Percentiles rank a stretch among this genome's conserved stretches.
Conservation (phyloP, 2,329 filamentous ascomycete species). For the Ophiocordyceps camponoti-floridani region DNA sequence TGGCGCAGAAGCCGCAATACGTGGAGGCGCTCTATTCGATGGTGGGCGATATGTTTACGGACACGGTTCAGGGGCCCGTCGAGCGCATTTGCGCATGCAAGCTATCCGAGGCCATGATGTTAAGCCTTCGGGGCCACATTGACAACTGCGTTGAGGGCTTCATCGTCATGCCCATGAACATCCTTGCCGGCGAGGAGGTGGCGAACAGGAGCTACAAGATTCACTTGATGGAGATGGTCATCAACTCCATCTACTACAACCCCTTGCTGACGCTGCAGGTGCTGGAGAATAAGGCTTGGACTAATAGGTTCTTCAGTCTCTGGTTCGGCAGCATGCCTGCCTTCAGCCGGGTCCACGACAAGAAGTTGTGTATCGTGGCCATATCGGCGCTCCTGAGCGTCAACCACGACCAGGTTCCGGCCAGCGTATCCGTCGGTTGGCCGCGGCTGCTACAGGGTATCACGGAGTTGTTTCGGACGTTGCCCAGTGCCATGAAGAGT, state of each 20-base stretch:
- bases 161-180: constrained; percentile 72
- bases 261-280: constrained; percentile 68
- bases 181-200: constrained; percentile 56
- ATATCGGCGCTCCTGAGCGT: constrained; percentile 75
- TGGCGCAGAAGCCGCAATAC: constrained; percentile 72
- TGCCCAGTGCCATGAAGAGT: constrained; percentile 78
- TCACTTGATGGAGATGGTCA: constrained; percentile 96
- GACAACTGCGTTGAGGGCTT: constrained; percentile 82
- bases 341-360: constrained; percentile 91
- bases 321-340: constrained; percentile 95
- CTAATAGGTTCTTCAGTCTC: constrained; percentile 95
- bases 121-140: constrained; percentile 76
- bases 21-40: constrained; percentile 80
- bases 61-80: constrained; percentile 81
- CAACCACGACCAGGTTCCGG: constrained; percentile 63
- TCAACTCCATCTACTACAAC: constrained; percentile 97
- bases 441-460: constrained; percentile 76
- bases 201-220: constrained; percentile 90
- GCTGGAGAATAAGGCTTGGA: constrained; percentile 84
- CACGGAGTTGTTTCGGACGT: constrained; percentile 76
- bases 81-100: constrained; percentile 97
- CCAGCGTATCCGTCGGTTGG: constrained; percentile 92
- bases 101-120: constrained; percentile 90
- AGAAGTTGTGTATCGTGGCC: constrained; percentile 92
- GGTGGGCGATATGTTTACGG: constrained; percentile 87